These are phyloP conservation scores for Vicia sativa DNA, from an alignment of 306 rosid species.

Conservation along the genomic window DNA sequence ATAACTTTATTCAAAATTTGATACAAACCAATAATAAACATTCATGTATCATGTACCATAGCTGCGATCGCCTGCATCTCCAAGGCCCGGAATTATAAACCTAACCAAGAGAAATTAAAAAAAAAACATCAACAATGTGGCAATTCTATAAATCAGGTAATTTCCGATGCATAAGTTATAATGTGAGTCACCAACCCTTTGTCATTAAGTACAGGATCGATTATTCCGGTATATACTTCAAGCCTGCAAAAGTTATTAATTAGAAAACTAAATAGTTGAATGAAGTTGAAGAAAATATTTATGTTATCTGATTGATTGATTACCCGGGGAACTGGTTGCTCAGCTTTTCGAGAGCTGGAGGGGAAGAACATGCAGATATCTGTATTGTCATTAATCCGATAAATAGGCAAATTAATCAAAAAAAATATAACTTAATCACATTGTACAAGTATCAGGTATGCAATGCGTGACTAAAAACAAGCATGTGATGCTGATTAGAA, in stretches of 20 bases:
- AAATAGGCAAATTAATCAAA: background rate
- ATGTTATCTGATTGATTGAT: constrained; percentile 16
- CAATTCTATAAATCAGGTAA: constrained; percentile 11
- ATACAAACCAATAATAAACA: constrained; percentile 13
- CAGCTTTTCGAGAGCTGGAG: constrained; percentile 93
- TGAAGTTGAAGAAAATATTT: constrained; percentile 13
- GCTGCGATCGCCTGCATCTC: constrained; percentile 98
- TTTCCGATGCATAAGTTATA: background rate
- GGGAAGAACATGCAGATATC: constrained; percentile 93
- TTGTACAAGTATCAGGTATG: constrained; percentile 3
- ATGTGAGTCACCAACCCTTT: constrained; percentile 65
- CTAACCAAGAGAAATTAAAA: constrained; percentile 47
- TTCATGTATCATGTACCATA: constrained; percentile 78
- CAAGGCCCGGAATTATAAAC: constrained; percentile 95
- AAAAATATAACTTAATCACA: background rate
- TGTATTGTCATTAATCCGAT: constrained; percentile 39
- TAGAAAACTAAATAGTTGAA: constrained; percentile 26
- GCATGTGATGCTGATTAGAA: background rate
- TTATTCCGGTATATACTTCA: constrained; percentile 85
- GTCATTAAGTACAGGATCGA: constrained; percentile 82
- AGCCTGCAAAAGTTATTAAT: constrained; percentile 54
- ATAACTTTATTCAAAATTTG: constrained; percentile 42
- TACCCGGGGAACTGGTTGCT: constrained; percentile 96
- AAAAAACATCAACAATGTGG: background rate
- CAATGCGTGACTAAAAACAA: background rate